A percentile compares a stretch with the other conserved stretches of the same genome.
Conservation (phyloP, 2,329 filamentous ascomycete genomes). For the Xylaria hypoxylon region DNA sequence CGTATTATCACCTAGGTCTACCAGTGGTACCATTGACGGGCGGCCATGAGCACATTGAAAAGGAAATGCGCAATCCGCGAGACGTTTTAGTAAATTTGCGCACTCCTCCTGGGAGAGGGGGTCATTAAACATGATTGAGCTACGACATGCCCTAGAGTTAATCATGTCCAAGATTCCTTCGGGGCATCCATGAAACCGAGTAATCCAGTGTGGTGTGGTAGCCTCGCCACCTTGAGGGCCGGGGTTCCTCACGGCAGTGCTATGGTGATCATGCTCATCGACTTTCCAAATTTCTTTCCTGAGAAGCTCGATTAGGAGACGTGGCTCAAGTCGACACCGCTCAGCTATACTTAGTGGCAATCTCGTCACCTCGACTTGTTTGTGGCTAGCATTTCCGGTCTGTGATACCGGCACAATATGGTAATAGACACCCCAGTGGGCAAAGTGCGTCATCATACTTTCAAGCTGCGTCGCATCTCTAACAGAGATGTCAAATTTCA, state of each 20-base stretch:
- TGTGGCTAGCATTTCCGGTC: constrained; percentile 14
- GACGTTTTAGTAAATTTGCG: constrained; percentile 62
- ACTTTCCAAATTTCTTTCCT: constrained; percentile 79
- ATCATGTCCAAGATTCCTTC: constrained; percentile 79
- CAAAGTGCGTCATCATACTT: constrained; percentile 67
- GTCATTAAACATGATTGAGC: constrained; percentile 91
- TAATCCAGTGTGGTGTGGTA: constrained; percentile 63
- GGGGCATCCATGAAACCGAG: constrained; percentile 76
- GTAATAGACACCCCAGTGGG: constrained; percentile 79
- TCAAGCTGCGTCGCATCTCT: constrained; percentile 71
- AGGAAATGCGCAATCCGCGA: constrained; percentile 76
- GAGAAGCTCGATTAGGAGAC: constrained; percentile 78
- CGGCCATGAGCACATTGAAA: constrained; percentile 88
- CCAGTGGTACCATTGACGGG: constrained; percentile 72
- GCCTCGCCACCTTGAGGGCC: constrained; percentile 16
- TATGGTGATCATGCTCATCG: constrained; percentile 58
- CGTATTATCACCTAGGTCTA: constrained; percentile 58
- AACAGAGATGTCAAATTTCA: constrained; percentile 73
- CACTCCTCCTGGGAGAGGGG: constrained; percentile 69
- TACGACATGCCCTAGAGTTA: constrained; percentile 80
- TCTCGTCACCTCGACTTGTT: constrained; percentile 61
- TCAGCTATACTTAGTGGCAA: constrained; percentile 81
- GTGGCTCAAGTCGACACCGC: constrained; percentile 78
- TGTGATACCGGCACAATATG: constrained; percentile 52
- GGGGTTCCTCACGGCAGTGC: background rate